A percentile compares a stretch with the other conserved stretches of the same genome.
phyloP scores from a whole-genome alignment of 2,329 filamentous ascomycete genomes.

The Gnomoniopsis smithogilvyi region DNA sequence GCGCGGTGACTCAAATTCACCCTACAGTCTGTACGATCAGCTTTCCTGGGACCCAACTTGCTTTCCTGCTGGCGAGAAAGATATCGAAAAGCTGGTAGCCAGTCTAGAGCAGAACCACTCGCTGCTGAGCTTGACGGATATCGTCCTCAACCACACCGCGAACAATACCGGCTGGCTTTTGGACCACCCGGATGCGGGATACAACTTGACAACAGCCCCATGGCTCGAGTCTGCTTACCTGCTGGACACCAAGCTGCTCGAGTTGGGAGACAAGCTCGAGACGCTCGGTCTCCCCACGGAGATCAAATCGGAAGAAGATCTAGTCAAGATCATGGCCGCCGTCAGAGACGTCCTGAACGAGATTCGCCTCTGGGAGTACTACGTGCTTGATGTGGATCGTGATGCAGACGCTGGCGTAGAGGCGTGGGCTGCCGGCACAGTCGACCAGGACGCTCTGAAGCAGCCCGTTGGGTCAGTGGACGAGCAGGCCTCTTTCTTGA shows the following conservation, averaged over 20 bases:
- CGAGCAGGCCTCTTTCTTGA: conserved; percentile 59
- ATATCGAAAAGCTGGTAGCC: conserved; percentile 71
- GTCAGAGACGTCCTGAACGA: conserved; percentile 77
- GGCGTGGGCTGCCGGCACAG: conserved; percentile 63
- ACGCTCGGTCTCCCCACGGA: conserved; percentile 72
- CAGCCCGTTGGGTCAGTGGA: conserved; percentile 47
- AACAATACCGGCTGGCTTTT: conserved; percentile 93
- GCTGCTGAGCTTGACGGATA: conserved; percentile 85
- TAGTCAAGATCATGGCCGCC: conserved; percentile 77
- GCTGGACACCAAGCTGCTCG: conserved; percentile 62
- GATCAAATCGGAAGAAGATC: conserved; percentile 66
- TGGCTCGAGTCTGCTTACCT: conserved; percentile 65
- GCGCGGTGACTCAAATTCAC: conserved; percentile 87
- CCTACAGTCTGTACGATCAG: conserved; percentile 95
- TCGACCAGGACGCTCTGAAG: conserved; percentile 37
- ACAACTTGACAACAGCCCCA: conserved; percentile 88
- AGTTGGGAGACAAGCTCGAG: conserved; percentile 72
- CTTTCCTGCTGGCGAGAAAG: conserved; percentile 82
- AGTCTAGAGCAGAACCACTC: conserved; percentile 84
- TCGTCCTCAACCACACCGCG: conserved; percentile 97
- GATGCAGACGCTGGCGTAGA: conserved; percentile 67
- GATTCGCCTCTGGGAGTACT: conserved; percentile 90
- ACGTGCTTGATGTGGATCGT: conserved; percentile 74
- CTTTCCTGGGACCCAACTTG: conserved; percentile 75
- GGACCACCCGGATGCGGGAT: conserved; percentile 91